Conservation (phyloP, 768 basidiomycete genomes). For the Porphyrellus cyaneotinctus region DNA sequence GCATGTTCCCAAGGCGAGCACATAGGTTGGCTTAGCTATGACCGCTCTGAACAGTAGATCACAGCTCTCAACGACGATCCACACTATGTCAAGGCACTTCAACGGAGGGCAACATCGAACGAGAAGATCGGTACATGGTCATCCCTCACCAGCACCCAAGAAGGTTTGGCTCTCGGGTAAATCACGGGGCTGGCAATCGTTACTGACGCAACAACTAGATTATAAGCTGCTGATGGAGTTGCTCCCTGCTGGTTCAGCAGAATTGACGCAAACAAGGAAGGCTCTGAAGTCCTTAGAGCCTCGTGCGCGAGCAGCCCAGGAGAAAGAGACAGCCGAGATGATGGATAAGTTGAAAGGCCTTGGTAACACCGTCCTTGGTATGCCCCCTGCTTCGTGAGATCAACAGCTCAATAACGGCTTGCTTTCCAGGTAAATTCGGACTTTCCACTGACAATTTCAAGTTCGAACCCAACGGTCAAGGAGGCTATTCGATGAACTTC, state of each 20-base stretch:
- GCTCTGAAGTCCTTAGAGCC: constrained; percentile 57
- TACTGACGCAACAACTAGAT: constrained; percentile 45
- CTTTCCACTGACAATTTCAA: constrained; percentile 96
- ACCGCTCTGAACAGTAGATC: constrained; percentile 1
- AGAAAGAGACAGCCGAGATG: constrained; percentile 89
- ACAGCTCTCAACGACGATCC: constrained; percentile 86
- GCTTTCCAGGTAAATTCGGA: constrained; percentile 76
- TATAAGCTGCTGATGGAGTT: constrained; percentile 68
- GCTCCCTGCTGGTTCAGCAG: constrained; percentile 52
- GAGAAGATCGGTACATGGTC: constrained; percentile 81
- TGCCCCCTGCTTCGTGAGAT: constrained; percentile 13
- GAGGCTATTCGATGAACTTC: constrained; percentile 96
- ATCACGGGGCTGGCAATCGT: background rate
- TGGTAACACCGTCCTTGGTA: constrained; percentile 86
- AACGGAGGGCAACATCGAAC: constrained; percentile 84
- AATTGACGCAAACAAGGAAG: constrained; percentile 43
- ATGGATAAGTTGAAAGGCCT: constrained; percentile 86
- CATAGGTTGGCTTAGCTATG: background rate
- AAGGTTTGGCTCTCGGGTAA: constrained; percentile 50
- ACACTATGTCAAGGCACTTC: constrained; percentile 79
- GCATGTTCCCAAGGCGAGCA: constrained; percentile 71
- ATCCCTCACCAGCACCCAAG: constrained; percentile 73
- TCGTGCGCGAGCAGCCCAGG: constrained; percentile 71
- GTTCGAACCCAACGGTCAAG: constrained; percentile 88
- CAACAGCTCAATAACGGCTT: background rate